Evolutionary conservation across 257 asterid genomes (phyloP), one percentile per base, ranked within the genome.

Genomic region (Fraxinus pennsylvanica): DNA sequence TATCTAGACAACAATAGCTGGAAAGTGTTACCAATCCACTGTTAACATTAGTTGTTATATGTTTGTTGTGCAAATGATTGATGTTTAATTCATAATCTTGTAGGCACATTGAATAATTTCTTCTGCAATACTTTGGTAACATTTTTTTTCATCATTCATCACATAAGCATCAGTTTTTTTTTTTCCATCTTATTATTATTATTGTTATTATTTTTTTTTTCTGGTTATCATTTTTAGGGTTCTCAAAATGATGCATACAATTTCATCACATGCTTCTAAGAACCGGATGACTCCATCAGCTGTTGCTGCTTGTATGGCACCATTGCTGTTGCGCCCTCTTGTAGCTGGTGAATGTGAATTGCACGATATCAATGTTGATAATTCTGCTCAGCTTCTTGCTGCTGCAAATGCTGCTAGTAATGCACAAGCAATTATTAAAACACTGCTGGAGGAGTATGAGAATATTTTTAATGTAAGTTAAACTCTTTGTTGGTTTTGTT

Each of bases 271-370:
- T 83, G 89, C 91, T 74, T 85, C 91, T 75, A 94, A 86, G 80
- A 94, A 89, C 78, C 94, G 96, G 81, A 94, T 94, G 98, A 86
- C 90, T 78, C 86, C 96, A 74, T 85, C 96, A 4, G 98, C 98
- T 69, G 96, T 94, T 83, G 97, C 97, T 80, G 97, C 98, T 83
- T 94, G 98, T 85, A 94, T 94, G 98, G 98, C 98, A 39, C 98
- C 98, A 17, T 87, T 94, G 91, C 96, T 94, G 69, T 88, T 94
- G 87, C 97, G 97, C 17, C 96, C 98, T 52, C 97, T 94, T 77
- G 86, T 94, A 83, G 95, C 95, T 15, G 98, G 98, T 68, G 98
- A 94, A 87, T 94, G 97, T 69, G 98, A 92, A 83, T 33, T 88
- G 77, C 92, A 94, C 78, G 95, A 89, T 63, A 71, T 79, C 59